Conservation (phyloP, 139 green algal species). For the Volvox reticuliferus region DNA sequence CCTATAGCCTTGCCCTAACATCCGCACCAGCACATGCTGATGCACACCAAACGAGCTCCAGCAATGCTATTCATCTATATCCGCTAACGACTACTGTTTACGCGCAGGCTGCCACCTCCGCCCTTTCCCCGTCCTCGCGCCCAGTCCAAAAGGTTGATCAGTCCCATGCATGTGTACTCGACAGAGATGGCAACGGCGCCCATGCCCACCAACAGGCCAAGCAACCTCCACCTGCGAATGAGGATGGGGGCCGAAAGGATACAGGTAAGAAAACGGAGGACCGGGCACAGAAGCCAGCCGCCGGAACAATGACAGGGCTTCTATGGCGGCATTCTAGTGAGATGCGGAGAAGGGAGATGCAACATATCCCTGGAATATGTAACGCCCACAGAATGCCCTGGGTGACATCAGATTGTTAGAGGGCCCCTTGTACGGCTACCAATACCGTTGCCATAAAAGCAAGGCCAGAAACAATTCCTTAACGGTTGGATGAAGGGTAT, state of each 20-base stretch:
- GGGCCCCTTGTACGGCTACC: too few relatives aligned
- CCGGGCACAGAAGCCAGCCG: not conserved
- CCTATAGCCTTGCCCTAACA: too few relatives aligned
- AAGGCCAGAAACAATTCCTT: not conserved
- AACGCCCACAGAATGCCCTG: not conserved
- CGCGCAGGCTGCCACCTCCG: too few relatives aligned
- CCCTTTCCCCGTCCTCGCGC: not conserved
- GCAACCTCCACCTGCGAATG: conserved; percentile 32
- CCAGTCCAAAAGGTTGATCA: conserved; percentile 11
- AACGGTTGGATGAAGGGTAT: not conserved
- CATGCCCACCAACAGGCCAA: conserved; percentile 56
- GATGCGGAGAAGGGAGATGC: not conserved
- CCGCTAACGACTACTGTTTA: too few relatives aligned
- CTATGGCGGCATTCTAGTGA: not conserved
- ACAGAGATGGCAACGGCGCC: conserved; percentile 11
- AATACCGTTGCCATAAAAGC: too few relatives aligned
- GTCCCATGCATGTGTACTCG: conserved; percentile 41
- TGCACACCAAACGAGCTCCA: too few relatives aligned
- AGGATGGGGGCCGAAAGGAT: not conserved
- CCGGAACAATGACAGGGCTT: not conserved
- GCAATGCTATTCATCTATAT: too few relatives aligned
- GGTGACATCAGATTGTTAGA: not conserved
- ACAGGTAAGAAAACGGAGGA: not conserved
- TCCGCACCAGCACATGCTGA: too few relatives aligned
- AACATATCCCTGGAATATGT: not conserved